phyloP scores from a whole-genome alignment of 768 basidiomycete genomes.

The Lactifluus subvellereus region DNA sequence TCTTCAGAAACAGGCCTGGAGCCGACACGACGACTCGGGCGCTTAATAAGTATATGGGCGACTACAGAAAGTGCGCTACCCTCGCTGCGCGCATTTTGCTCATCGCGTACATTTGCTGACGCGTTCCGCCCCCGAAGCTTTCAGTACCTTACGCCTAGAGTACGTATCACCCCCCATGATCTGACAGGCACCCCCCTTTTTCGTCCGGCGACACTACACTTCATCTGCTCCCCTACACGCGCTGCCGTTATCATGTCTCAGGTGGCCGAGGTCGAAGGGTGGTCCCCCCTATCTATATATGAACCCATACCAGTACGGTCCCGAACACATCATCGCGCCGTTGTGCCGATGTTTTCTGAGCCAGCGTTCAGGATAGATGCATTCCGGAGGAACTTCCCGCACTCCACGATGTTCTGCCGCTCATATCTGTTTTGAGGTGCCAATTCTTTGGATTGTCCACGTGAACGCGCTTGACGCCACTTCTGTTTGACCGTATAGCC shows the following conservation, averaged over 20 bases:
- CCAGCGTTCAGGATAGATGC: conserved; percentile 57
- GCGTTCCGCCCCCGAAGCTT: conserved; percentile 46
- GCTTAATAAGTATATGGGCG: conserved; percentile 68
- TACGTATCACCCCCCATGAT: conserved; percentile 68
- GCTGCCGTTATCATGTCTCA: conserved; percentile 64
- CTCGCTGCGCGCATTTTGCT: conserved; percentile 2
- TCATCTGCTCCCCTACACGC: conserved; percentile 77
- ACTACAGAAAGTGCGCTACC: conserved; percentile 54
- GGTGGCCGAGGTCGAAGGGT: conserved; percentile 44
- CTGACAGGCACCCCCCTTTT: conserved; percentile 48
- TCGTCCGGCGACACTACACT: conserved; percentile 57
- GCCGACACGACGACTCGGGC: conserved; percentile 67
- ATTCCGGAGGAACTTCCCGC: conserved; percentile 72
- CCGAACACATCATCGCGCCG: not conserved
- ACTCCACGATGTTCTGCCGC: conserved; percentile 51
- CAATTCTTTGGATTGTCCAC: conserved; percentile 9
- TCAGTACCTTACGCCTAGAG: conserved; percentile 66
- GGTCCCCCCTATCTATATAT: conserved; percentile 67
- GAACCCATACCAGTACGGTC: conserved; percentile 78
- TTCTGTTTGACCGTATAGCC: conserved; percentile 34
- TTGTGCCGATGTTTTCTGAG: conserved; percentile 8
- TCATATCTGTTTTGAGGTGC: conserved; percentile 65
- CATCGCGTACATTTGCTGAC: conserved; percentile 12
- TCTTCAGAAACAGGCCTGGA: conserved; percentile 55
- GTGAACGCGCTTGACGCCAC: not conserved